A percentile compares a stretch with the other conserved stretches of the same genome.
Evolutionary conservation across 192 early-diverging fungal genomes (phyloP).

Genomic region (Chytriomyces sp.): DNA sequence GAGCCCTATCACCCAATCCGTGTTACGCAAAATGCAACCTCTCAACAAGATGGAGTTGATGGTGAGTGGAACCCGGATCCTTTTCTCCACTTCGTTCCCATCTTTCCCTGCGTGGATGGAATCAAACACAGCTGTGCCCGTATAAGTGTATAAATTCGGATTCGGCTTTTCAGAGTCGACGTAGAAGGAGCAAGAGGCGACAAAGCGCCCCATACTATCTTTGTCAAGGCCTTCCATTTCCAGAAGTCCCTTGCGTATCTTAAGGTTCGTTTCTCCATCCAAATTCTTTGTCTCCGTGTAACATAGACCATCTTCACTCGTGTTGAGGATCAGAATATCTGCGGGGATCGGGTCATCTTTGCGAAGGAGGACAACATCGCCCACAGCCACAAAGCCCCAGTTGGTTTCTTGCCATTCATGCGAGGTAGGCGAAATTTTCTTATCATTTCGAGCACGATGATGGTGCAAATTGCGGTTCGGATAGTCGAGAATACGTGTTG

Average conservation of each 20-base stretch:
- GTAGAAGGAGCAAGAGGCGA: no score
- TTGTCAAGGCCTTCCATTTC: conserved; percentile 64
- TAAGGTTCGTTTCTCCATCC: conserved; percentile 98
- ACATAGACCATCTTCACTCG: conserved; percentile 84
- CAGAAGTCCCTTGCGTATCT: conserved; percentile 72
- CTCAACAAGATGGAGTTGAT: conserved; percentile 84
- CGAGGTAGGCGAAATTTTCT: background rate
- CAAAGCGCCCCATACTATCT: conserved; percentile 46
- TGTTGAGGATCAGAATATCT: conserved; percentile 83
- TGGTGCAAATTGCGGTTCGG: background rate
- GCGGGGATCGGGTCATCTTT: conserved; percentile 89
- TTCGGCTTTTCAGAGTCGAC: conserved; percentile 87
- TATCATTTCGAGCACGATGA: background rate
- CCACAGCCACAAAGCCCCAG: conserved; percentile 86
- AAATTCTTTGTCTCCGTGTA: conserved; percentile 98
- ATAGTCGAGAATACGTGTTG: background rate
- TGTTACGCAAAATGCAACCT: conserved; percentile 88
- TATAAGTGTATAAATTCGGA: conserved; percentile 87
- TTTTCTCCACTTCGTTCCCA: background rate
- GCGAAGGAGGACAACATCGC: conserved; percentile 83
- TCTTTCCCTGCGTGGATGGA: background rate
- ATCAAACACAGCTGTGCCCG: conserved; percentile 67
- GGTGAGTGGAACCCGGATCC: conserved; percentile 60
- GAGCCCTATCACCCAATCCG: conserved; percentile 84
- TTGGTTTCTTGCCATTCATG: conserved; percentile 62